These are phyloP conservation scores for Cylindricascospora bacillispora DNA, from an alignment of 1,139 yeast genomes.

Conservation along the genomic window DNA sequence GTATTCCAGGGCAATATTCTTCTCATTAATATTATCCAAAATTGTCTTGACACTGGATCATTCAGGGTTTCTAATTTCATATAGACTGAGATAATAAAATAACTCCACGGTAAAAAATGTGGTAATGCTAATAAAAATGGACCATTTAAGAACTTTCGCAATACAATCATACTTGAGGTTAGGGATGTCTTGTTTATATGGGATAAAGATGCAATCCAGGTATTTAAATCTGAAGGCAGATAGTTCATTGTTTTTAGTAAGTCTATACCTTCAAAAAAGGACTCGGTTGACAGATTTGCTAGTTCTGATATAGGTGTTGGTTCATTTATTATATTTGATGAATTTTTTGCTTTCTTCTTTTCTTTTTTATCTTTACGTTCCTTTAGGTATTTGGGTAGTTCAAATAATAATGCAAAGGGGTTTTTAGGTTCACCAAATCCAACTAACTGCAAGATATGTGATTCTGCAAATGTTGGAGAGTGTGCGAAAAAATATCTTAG, in stretches of 20 bases:
- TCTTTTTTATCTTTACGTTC: constrained; percentile 65
- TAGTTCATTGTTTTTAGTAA: constrained; percentile 14
- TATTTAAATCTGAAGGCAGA: constrained; percentile 25
- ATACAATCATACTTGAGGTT: constrained; percentile 52
- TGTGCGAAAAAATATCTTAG: constrained; percentile 65
- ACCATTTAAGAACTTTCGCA: constrained; percentile 53
- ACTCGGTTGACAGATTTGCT: constrained; percentile 34
- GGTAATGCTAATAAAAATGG: constrained; percentile 60
- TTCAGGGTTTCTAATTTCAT: constrained; percentile 35
- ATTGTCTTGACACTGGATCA: constrained; percentile 21
- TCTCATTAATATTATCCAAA: constrained; percentile 36
- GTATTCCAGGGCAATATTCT: constrained; percentile 58
- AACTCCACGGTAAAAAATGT: constrained; percentile 60
- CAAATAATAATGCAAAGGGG: constrained; percentile 63
- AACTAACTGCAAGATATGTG: constrained; percentile 58
- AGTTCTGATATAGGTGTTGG: constrained; percentile 11
- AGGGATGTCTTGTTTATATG: constrained; percentile 51
- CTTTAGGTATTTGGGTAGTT: constrained; percentile 54
- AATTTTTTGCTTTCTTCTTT: constrained; percentile 35
- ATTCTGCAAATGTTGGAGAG: constrained; percentile 60
- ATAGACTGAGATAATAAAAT: constrained; percentile 51
- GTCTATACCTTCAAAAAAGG: constrained; percentile 22
- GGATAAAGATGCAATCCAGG: constrained; percentile 48
- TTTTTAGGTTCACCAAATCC: constrained; percentile 68
- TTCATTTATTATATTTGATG: constrained; percentile 3